phyloP scores from a whole-genome alignment of 23 red algal species.

The Cyanidium caldarium region DNA sequence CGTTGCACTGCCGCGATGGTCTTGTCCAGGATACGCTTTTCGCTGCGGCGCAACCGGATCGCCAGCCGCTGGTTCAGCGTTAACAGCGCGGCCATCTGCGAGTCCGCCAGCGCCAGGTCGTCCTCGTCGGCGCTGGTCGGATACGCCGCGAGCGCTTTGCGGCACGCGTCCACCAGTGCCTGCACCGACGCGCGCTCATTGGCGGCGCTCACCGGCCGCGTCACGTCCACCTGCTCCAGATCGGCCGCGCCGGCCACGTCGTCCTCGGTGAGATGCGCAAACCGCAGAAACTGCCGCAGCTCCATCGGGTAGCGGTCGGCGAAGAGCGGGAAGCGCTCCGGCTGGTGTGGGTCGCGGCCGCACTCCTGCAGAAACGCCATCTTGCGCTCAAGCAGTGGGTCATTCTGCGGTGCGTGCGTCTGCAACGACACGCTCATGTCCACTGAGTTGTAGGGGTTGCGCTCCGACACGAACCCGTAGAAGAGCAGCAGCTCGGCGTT shows the following conservation, averaged over 20 bases:
- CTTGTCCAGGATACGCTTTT: constrained; percentile 79
- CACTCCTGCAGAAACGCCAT: constrained; percentile 23
- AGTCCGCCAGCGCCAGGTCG: constrained; percentile 33
- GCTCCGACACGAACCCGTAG: constrained; percentile 84
- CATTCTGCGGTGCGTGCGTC: neutral
- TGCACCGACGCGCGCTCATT: constrained; percentile 51
- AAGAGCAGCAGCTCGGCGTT: constrained; percentile 74
- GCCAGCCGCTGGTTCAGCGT: constrained; percentile 52
- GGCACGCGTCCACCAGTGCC: constrained; percentile 38
- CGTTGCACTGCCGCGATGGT: constrained; percentile 56
- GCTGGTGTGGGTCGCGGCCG: constrained; percentile 15
- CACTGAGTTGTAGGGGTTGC: constrained; percentile 90
- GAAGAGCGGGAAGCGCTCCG: constrained; percentile 58
- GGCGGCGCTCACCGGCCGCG: constrained; percentile 32
- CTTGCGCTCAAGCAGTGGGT: constrained; percentile 44
- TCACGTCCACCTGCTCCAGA: constrained; percentile 45
- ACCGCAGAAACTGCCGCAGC: constrained; percentile 77
- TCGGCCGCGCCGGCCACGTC: constrained; percentile 39
- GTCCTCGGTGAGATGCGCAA: constrained; percentile 2
- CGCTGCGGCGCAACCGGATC: constrained; percentile 55
- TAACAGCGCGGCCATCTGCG: constrained; percentile 45
- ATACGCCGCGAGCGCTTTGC: constrained; percentile 32
- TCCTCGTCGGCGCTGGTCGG: constrained; percentile 52
- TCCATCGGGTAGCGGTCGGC: constrained; percentile 82
- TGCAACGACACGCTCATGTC: constrained; percentile 44